Evolutionary conservation across 1,284 basidiomycete genomes (phyloP), one percentile per base, ranked within the genome.

Genomic region (Ustilago crameri): DNA sequence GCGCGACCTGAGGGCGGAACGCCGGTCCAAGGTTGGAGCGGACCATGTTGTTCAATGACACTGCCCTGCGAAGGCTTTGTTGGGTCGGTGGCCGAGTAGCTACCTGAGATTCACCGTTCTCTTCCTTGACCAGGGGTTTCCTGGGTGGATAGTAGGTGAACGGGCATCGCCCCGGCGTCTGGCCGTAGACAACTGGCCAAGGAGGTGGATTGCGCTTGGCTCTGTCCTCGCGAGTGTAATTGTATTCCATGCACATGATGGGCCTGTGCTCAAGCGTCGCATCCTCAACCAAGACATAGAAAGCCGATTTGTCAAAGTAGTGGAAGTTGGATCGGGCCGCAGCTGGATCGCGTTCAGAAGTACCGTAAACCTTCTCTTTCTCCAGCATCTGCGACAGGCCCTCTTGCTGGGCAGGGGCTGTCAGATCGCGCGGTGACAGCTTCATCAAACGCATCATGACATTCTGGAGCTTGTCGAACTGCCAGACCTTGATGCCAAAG

Each of bases 401-500:
- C 43, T n/a, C n/a, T n/a, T 72, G 76, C 51, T 66, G 72, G 20
- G 41, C 48, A 15, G 64, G 54, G 20, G 40, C 45, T 10, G 52
- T 47, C n/a, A 58, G 22, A 32, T 64, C 49, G 45, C 56, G 68
- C n/a, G 59, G 54, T 44, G 61, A 57, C 26, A 67, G 47, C 46
- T 66, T 67, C 57, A 68, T 57, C 12, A 71, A 17, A 4, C 73
- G 51, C 55, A 66, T 57, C 24, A 74, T 53, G 32, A 71, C 56
- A 12, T 59, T 73, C 56, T 60, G 63, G 24, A 63, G 73, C 66
- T 74, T 80, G 24, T 88, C 84, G 5, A 90, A 85, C 38, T 85
- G 89, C 95, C 96, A 98, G 27, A 98, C 89, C 84, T 97, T 98
- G 84, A 93, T 91, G 35, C 89, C 88, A 72, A 91, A 90, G 34